These are phyloP conservation scores for Coemansia aciculifera DNA, from an alignment of 192 early-diverging fungal species.

Conservation along the genomic window DNA sequence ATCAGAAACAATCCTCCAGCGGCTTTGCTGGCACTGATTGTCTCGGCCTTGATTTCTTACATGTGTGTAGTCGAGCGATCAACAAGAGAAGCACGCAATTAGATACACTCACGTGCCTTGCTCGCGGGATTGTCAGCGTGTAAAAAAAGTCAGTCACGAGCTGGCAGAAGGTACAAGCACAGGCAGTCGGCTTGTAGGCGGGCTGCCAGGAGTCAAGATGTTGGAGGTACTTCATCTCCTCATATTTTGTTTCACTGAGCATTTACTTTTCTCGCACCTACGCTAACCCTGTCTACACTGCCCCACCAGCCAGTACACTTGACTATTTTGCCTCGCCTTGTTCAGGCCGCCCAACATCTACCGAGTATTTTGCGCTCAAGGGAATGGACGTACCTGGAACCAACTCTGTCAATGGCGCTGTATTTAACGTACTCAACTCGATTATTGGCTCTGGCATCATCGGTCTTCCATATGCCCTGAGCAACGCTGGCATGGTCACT, in stretches of 20 bases:
- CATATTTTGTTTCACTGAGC: not conserved
- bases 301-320: not conserved
- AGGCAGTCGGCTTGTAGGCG: not conserved
- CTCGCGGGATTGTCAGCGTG: not conserved
- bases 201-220: not conserved
- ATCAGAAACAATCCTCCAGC: not conserved
- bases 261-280: not conserved
- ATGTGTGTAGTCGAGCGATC: not conserved
- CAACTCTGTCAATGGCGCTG: slow-evolving; percentile 14
- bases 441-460: slow-evolving; percentile 68
- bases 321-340: not conserved
- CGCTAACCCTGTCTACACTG: not conserved
- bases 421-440: slow-evolving; percentile 66
- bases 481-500: slow-evolving; percentile 58
- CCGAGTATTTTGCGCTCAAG: not conserved
- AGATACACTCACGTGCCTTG: not conserved
- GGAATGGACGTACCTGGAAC: not conserved
- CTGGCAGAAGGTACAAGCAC: not conserved
- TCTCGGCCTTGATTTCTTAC: not conserved
- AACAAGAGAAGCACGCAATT: not conserved
- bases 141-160: not conserved
- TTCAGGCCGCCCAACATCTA: not conserved
- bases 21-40: not conserved
- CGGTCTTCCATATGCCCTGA: slow-evolving; percentile 63
- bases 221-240: not conserved